A percentile compares a stretch with the other conserved stretches of the same genome.
Evolutionary conservation across 148 eudicot species (phyloP).

Genomic region (Rhododendron ovatum): DNA sequence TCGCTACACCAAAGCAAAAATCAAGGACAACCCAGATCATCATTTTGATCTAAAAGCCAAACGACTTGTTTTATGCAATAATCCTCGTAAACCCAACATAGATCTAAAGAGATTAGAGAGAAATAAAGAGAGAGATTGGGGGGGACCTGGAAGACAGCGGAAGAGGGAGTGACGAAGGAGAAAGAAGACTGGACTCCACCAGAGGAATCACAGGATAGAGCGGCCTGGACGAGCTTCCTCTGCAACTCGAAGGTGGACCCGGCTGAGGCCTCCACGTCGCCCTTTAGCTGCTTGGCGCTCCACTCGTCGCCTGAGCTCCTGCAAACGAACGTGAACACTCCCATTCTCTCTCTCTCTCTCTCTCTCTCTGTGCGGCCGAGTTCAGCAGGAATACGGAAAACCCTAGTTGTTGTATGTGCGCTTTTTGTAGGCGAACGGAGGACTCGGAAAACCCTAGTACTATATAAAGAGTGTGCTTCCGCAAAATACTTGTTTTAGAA

Average conservation of each 20-base stretch:
- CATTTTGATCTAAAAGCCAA: not conserved
- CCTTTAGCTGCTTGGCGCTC: constrained; percentile 72
- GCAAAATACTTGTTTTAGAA: too few relatives aligned
- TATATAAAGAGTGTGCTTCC: too few relatives aligned
- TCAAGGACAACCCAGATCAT: not conserved
- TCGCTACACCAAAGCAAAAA: not conserved
- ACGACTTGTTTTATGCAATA: not conserved
- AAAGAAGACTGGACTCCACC: constrained; percentile 79
- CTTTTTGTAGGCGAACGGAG: not conserved
- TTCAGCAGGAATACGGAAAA: not conserved
- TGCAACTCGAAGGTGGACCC: constrained; percentile 41
- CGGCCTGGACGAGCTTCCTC: constrained; percentile 68
- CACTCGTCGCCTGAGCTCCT: constrained; percentile 57
- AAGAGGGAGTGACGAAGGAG: constrained; percentile 62
- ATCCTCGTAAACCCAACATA: not conserved
- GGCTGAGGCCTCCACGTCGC: constrained; percentile 66
- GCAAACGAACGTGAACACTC: constrained; percentile 86
- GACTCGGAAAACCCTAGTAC: not conserved
- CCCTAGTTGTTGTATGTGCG: not conserved
- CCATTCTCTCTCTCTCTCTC: constrained; percentile 35
- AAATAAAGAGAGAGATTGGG: not conserved
- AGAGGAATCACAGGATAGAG: constrained; percentile 42
- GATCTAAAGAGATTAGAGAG: not conserved
- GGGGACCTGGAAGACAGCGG: constrained; percentile 87
- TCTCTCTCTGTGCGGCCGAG: not conserved